Evolutionary conservation across 2,329 filamentous ascomycete genomes (phyloP).

Genomic region (Botryotinia narcissicola): DNA sequence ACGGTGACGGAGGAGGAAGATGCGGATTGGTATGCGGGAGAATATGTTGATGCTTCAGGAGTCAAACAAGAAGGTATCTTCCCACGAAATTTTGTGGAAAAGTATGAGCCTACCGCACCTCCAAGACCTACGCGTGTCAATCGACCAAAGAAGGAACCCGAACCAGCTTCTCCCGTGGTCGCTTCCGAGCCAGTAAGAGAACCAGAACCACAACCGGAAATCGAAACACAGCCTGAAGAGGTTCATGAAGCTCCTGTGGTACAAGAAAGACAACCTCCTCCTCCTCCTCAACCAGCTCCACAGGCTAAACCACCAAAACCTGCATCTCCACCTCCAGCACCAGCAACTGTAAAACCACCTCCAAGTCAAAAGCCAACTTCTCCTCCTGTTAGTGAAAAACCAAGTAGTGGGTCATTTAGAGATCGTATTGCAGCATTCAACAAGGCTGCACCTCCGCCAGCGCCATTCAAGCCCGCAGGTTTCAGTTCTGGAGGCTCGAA

Average conservation of each 20-base stretch:
- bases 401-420: slow-evolving; percentile 73
- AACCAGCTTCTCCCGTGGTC: slow-evolving; percentile 37
- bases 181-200: slow-evolving; percentile 41
- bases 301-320: slow-evolving; percentile 39
- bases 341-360: slow-evolving; percentile 33
- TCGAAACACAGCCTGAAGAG: slow-evolving; percentile 42
- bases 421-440: slow-evolving; percentile 98
- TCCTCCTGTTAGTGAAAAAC: slow-evolving; percentile 72
- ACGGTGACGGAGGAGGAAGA: slow-evolving; percentile 92
- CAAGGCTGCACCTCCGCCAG: slow-evolving; percentile 78
- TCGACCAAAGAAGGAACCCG: slow-evolving; percentile 60
- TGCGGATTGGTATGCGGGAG: slow-evolving; percentile 87
- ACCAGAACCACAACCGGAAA: slow-evolving; percentile 37
- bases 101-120: slow-evolving; percentile 86
- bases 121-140: slow-evolving; percentile 73
- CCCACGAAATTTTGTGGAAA: slow-evolving; percentile 95
- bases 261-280: slow-evolving; percentile 32
- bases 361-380: slow-evolving; percentile 46
- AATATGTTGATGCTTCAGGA: slow-evolving; percentile 77
- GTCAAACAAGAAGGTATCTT: slow-evolving; percentile 81
- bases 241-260: slow-evolving; percentile 38
- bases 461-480: slow-evolving; percentile 82
- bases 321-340: slow-evolving; percentile 38
- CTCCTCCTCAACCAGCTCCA: slow-evolving; percentile 40
- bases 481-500: slow-evolving; percentile 56